phyloP scores from a whole-genome alignment of 1,139 yeast genomes.

The Lodderomyces beijingensis region DNA sequence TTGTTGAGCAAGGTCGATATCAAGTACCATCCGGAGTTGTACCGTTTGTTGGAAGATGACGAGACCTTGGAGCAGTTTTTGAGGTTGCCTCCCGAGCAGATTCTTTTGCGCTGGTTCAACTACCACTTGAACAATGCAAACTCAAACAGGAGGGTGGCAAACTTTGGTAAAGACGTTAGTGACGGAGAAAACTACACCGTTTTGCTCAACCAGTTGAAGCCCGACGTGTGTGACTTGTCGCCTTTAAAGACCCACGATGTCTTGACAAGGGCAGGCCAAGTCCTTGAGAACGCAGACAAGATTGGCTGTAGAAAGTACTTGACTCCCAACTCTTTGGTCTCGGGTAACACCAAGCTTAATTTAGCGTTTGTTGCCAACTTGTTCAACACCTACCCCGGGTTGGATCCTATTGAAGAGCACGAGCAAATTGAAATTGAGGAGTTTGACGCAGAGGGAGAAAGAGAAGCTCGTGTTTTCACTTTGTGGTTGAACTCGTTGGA shows the following conservation, averaged over 20 bases:
- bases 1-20: conserved; percentile 91
- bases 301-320: conserved; percentile 90
- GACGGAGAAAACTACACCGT: conserved; percentile 97
- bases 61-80: conserved; percentile 95
- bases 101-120: conserved; percentile 94
- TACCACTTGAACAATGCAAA: conserved; percentile 94
- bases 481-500: conserved; percentile 95
- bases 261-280: conserved; percentile 79
- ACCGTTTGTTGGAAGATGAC: conserved; percentile 90
- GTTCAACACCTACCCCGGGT: conserved; percentile 94
- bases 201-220: conserved; percentile 81
- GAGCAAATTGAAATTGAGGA: conserved; percentile 89
- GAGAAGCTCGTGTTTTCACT: conserved; percentile 98
- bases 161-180: conserved; percentile 81
- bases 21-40: conserved; percentile 92
- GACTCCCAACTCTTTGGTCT: conserved; percentile 87
- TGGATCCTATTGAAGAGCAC: conserved; percentile 89
- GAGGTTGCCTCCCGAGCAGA: conserved; percentile 96
- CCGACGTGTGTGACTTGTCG: conserved; percentile 72
- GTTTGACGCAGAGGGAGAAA: conserved; percentile 98
- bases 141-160: conserved; percentile 78
- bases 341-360: conserved; percentile 95
- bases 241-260: conserved; percentile 78
- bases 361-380: conserved; percentile 96
- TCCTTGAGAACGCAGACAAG: conserved; percentile 81